Evolutionary conservation across 768 basidiomycete species (phyloP).

Genomic region (Kwoniella sp.): DNA sequence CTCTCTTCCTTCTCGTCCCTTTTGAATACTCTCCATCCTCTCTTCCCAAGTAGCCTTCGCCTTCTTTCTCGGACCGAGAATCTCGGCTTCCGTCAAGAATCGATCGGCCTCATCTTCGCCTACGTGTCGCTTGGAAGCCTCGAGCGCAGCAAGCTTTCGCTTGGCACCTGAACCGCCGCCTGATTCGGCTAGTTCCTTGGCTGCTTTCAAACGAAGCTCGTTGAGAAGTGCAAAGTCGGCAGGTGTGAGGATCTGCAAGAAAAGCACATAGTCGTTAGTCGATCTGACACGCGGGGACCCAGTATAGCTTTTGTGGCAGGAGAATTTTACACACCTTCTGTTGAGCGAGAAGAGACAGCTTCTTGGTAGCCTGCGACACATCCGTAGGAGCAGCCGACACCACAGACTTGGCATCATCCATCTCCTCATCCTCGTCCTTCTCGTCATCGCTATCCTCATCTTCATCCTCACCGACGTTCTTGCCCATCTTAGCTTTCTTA

Average conservation of each 20-base stretch:
- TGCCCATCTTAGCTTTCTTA: conserved; percentile 33
- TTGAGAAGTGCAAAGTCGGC: conserved; percentile 92
- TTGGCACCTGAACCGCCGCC: conserved; percentile 73
- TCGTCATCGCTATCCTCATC: conserved; percentile 32
- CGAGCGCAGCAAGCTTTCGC: conserved; percentile 80
- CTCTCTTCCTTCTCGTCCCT: conserved; percentile 91
- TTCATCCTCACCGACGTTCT: conserved; percentile 30
- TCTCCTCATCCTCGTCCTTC: conserved; percentile 44
- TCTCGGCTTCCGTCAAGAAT: conserved; percentile 87
- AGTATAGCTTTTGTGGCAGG: no score
- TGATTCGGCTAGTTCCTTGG: conserved; percentile 67
- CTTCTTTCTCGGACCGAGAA: conserved; percentile 91
- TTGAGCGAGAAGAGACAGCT: conserved; percentile 53
- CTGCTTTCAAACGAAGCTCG: conserved; percentile 80
- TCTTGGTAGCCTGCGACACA: conserved; percentile 46
- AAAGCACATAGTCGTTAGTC: conserved; percentile 9
- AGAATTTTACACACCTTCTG: conserved; percentile 45
- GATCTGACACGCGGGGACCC: neutral
- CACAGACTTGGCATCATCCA: conserved; percentile 52
- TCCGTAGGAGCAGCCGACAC: conserved; percentile 51
- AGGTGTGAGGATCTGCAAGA: conserved; percentile 82
- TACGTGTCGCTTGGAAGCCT: conserved; percentile 67
- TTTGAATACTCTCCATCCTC: conserved; percentile 84
- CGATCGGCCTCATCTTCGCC: conserved; percentile 60
- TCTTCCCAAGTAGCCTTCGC: conserved; percentile 90